Evolutionary conservation across 768 basidiomycete genomes (phyloP).

Genomic region (Russula foetens): DNA sequence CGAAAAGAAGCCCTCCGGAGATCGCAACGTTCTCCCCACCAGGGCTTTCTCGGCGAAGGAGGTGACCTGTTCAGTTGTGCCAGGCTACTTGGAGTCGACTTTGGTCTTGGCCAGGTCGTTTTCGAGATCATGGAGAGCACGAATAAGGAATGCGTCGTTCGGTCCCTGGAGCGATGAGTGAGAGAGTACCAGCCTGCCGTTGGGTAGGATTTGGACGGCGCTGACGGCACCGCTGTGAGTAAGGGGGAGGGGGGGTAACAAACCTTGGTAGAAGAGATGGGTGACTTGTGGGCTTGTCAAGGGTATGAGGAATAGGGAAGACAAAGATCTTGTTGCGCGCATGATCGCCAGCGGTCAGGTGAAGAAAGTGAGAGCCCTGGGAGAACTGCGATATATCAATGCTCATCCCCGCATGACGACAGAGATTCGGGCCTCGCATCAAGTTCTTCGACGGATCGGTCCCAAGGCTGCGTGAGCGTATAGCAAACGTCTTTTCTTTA

Average conservation of each 20-base stretch:
- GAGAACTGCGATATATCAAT: conserved; percentile 49
- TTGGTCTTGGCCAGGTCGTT: conserved; percentile 5
- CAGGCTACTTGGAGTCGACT: conserved; percentile 24
- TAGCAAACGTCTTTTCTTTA: conserved; percentile 56
- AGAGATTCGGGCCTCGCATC: conserved; percentile 35
- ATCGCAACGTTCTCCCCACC: conserved; percentile 46
- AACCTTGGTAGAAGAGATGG: conserved; percentile 39
- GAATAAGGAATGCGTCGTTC: conserved; percentile 67
- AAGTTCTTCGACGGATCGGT: conserved; percentile 61
- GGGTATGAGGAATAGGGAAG: conserved; percentile 59
- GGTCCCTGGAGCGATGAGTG: conserved; percentile 70
- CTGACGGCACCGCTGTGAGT: conserved; percentile 51
- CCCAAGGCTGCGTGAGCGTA: conserved; percentile 78
- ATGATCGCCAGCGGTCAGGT: conserved; percentile 68
- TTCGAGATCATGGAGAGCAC: conserved; percentile 38
- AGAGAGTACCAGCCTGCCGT: conserved; percentile 60
- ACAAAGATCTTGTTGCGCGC: conserved; percentile 71
- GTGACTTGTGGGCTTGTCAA: conserved; percentile 42
- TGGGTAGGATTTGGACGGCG: conserved; percentile 51
- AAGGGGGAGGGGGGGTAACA: conserved; percentile 46
- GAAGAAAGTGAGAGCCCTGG: conserved; percentile 56
- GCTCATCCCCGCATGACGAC: not conserved
- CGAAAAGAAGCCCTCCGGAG: conserved; percentile 83
- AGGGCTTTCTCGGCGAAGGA: conserved; percentile 50
- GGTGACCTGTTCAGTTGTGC: conserved; percentile 51